Evolutionary conservation across 2,329 filamentous ascomycete species (phyloP).

Genomic region (Apiospora aurea): DNA sequence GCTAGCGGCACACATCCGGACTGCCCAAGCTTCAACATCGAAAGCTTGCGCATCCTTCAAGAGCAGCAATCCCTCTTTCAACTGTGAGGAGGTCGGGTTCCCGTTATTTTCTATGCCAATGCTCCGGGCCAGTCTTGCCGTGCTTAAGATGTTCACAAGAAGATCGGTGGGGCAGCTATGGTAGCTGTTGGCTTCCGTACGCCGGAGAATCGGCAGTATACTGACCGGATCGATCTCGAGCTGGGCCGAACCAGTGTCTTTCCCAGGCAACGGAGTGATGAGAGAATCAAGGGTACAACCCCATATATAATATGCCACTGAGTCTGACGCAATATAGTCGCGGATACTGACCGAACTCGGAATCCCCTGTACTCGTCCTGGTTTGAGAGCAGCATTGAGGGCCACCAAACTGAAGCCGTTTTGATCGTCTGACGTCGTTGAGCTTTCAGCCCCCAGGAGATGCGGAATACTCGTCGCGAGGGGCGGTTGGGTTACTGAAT

Average conservation of each 20-base stretch:
- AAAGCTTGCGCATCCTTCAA: conserved; percentile 51
- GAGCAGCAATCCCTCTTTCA: conserved; percentile 47
- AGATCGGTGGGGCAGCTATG: conserved; percentile 52
- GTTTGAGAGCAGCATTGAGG: neutral
- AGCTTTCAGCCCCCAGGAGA: neutral
- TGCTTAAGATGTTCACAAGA: conserved; percentile 53
- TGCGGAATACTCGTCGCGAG: neutral
- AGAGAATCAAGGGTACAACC: conserved; percentile 44
- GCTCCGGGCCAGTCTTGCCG: conserved; percentile 52
- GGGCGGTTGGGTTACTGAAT: neutral
- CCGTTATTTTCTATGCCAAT: conserved; percentile 36
- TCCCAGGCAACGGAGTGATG: conserved; percentile 49
- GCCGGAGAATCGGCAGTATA: conserved; percentile 48
- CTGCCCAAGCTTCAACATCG: conserved; percentile 52
- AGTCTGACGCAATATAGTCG: conserved; percentile 57
- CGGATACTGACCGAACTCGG: conserved; percentile 34
- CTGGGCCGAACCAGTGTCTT: conserved; percentile 44
- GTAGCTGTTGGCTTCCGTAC: conserved; percentile 51
- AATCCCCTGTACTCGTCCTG: neutral
- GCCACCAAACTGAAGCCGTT: neutral
- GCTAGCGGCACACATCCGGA: conserved; percentile 44
- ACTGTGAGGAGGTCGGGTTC: conserved; percentile 42
- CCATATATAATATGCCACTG: conserved; percentile 44
- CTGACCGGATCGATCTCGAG: conserved; percentile 49
- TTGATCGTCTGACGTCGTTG: neutral